Evolutionary conservation across 306 rosid genomes (phyloP).

Genomic region (Albizia julibrissin): DNA sequence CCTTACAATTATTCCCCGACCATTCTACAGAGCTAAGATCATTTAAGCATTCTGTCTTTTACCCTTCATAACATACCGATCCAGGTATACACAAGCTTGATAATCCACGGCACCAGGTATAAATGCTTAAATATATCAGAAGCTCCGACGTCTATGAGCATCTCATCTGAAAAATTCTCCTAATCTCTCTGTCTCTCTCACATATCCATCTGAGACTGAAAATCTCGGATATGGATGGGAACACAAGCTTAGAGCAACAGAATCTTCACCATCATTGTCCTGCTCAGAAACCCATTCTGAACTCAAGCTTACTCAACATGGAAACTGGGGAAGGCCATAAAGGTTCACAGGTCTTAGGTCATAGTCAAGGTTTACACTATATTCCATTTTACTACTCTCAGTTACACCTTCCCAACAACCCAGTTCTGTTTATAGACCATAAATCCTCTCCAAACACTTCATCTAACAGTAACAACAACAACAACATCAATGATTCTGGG

Average conservation of each 20-base stretch:
- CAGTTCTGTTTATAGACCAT: slow-evolving; percentile 34
- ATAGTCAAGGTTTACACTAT: slow-evolving; percentile 34
- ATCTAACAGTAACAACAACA: slow-evolving; percentile 56
- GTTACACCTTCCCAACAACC: slow-evolving; percentile 30
- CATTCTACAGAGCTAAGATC: slow-evolving; percentile 30
- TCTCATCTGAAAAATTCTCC: slow-evolving; percentile 5
- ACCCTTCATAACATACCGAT: slow-evolving; percentile 29
- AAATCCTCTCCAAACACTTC: slow-evolving; percentile 39
- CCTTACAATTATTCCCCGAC: slow-evolving; percentile 26
- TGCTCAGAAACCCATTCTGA: slow-evolving; percentile 20
- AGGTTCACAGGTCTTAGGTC: slow-evolving; percentile 7
- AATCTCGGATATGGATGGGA: slow-evolving; percentile 36
- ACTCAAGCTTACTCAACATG: slow-evolving; percentile 32
- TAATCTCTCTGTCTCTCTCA: not conserved
- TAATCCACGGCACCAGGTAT: slow-evolving; percentile 33
- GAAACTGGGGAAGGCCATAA: slow-evolving; percentile 29
- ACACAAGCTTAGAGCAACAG: slow-evolving; percentile 29
- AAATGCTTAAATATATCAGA: slow-evolving; percentile 9
- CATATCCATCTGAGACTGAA: not conserved
- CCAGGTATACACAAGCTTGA: slow-evolving; percentile 22
- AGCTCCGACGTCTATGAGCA: slow-evolving; percentile 9
- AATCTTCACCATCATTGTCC: slow-evolving; percentile 26
- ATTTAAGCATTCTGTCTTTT: slow-evolving; percentile 25
- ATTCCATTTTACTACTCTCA: slow-evolving; percentile 41
- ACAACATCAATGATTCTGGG: slow-evolving; percentile 53